Evolutionary conservation across 106 monocot genomes (phyloP), one percentile per base, ranked within the genome.

Genomic region (Apostasia shenzhenica): DNA sequence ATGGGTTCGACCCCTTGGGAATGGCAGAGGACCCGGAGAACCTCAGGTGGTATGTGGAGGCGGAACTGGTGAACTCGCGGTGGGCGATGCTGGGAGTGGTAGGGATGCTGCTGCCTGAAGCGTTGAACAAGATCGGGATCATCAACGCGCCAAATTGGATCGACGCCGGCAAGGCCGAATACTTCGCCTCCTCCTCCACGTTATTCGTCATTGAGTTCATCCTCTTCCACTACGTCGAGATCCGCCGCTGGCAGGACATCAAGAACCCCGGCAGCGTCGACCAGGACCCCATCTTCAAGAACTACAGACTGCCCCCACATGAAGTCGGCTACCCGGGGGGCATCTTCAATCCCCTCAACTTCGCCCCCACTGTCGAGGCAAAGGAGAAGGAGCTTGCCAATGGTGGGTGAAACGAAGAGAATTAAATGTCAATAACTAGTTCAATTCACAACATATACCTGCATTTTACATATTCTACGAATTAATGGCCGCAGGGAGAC

Each of bases 261-360:
- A 94, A 94, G 91, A 94, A 94, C 85, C 94, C 94, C 0, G 94
- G 94, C 41, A 67, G 94, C 56, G 94, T 94, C 63, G 91, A 94
- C 83, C 94, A 94, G 81, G 94, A 94, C 81, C 94, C 94, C 14
- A 95, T 95, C 78, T 95, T 95, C 86, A 95, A 95, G 86, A 79
- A 52, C 73, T 91, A 95, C 80, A 83, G 88, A 79, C 77, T 95
- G 37, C 91, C 95, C 0, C 83, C 88, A 0, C 61, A 86, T 13
- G 88, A 95, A 72, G 59, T 66, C 39, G 95, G 95, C 0, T 95
- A 95, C 80, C 95, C 95, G 1, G 95, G 95, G 38, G 78, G 91
- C 63, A 79, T 91, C 77, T 95, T 95, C 81, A 95, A 95, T 80
- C 95, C 95, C 3, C 95, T 95, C 78, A 95, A 86, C 82, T 95